phyloP scores from a whole-genome alignment of 257 asterid species.

The Primulina tabacum region DNA sequence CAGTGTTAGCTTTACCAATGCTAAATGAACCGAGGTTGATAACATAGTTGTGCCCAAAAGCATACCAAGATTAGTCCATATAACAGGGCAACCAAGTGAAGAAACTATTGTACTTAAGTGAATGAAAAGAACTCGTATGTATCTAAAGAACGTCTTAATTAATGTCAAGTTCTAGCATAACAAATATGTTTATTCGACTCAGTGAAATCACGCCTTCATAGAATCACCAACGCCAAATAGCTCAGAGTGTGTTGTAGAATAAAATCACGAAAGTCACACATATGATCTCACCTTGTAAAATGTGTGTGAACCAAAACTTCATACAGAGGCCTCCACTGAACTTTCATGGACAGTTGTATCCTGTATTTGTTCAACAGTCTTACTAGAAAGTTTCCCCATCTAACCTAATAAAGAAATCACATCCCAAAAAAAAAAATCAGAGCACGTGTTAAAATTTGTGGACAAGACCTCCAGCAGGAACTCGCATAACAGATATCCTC shows the following conservation, averaged over 20 bases:
- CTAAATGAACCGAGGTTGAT: slow-evolving; percentile 8
- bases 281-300: slow-evolving; percentile 67
- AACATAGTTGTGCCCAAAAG: slow-evolving; percentile 12
- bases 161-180: too few relatives aligned
- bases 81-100: slow-evolving; percentile 16
- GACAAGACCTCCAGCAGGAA: slow-evolving; percentile 16
- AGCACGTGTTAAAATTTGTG: slow-evolving; percentile 16
- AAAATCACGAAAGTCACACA: neutral
- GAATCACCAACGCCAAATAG: slow-evolving; percentile 20
- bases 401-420: slow-evolving; percentile 61
- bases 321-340: slow-evolving; percentile 89
- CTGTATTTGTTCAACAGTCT: slow-evolving; percentile 75
- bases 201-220: slow-evolving; percentile 3
- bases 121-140: too few relatives aligned
- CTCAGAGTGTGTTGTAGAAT: slow-evolving; percentile 19
- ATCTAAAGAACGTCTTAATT: too few relatives aligned
- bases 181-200: too few relatives aligned
- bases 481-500: slow-evolving; percentile 24
- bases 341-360: slow-evolving; percentile 64
- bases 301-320: slow-evolving; percentile 75
- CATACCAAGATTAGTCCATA: slow-evolving; percentile 3
- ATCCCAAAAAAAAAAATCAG: slow-evolving; percentile 26
- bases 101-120: neutral
- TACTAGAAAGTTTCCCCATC: slow-evolving; percentile 94
- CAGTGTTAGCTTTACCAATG: neutral